Evolutionary conservation across 768 basidiomycete genomes (phyloP).

Genomic region (Leucocoprinus birnbaumii): DNA sequence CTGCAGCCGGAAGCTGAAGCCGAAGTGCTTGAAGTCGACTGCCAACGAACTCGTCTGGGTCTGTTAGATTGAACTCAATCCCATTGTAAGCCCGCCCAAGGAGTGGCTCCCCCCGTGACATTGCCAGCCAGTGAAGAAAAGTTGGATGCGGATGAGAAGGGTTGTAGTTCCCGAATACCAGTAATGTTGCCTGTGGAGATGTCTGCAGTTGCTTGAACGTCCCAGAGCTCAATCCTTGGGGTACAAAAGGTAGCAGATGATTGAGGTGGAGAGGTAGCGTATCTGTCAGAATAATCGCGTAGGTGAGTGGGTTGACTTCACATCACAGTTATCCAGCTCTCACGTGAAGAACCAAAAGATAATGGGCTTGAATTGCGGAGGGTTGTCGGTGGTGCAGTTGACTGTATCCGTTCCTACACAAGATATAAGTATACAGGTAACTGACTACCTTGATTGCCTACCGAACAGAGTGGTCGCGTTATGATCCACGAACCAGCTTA

Average conservation of each 20-base stretch:
- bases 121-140: conserved; percentile 40
- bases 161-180: conserved; percentile 35
- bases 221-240: conserved; percentile 40
- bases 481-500: conserved; percentile 37
- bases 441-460: conserved; percentile 15
- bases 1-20: conserved; percentile 48
- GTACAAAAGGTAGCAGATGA: conserved; percentile 47
- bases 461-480: conserved; percentile 42
- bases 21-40: conserved; percentile 40
- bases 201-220: conserved; percentile 43
- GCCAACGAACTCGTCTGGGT: conserved; percentile 36
- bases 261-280: conserved; percentile 28
- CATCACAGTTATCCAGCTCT: too few relatives aligned
- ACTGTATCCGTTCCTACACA: conserved; percentile 27
- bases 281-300: conserved; percentile 21
- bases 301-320: too few relatives aligned
- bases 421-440: neutral
- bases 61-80: conserved; percentile 41
- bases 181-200: conserved; percentile 41
- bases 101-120: conserved; percentile 41
- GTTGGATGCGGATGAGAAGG: conserved; percentile 33
- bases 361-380: conserved; percentile 41
- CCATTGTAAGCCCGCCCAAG: conserved; percentile 52
- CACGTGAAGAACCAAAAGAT: conserved; percentile 58
- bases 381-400: conserved; percentile 21